Percentiles rank a stretch among this genome's conserved stretches.
These are phyloP conservation scores for Hippophae tibetana DNA, from an alignment of 306 rosid genomes.

Conservation along the genomic window DNA sequence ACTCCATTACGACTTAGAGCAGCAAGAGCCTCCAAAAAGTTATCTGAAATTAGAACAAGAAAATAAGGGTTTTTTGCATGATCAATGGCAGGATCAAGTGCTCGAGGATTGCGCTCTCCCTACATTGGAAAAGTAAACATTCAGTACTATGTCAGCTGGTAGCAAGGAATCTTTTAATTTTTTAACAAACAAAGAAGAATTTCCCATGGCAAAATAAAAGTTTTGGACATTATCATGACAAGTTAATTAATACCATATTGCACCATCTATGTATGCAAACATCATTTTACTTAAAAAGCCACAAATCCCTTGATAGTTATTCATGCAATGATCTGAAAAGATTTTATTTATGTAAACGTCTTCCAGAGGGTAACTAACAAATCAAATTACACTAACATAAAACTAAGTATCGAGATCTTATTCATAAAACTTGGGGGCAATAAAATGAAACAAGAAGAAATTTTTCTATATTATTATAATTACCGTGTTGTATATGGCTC, in stretches of 20 bases:
- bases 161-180: neutral
- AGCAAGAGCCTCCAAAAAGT: constrained; percentile 73
- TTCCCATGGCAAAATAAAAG: neutral
- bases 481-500: constrained; percentile 77
- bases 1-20: constrained; percentile 77
- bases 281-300: constrained; percentile 2
- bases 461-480: constrained; percentile 15
- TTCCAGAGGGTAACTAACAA: too few species aligned
- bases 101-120: constrained; percentile 69
- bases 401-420: constrained; percentile 1
- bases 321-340: neutral
- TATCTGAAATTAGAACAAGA: constrained; percentile 79
- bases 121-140: constrained; percentile 35
- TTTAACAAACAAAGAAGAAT: constrained; percentile 3
- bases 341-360: too few species aligned
- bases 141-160: constrained; percentile 12
- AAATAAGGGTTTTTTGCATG: constrained; percentile 43
- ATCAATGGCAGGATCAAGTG: constrained; percentile 64
- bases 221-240: neutral
- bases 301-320: neutral
- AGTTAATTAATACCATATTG: neutral
- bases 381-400: too few species aligned
- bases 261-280: neutral
- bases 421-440: neutral
- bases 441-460: neutral